phyloP scores from a whole-genome alignment of 2,329 filamentous ascomycete species.

The Colletotrichum lindemuthianum region DNA sequence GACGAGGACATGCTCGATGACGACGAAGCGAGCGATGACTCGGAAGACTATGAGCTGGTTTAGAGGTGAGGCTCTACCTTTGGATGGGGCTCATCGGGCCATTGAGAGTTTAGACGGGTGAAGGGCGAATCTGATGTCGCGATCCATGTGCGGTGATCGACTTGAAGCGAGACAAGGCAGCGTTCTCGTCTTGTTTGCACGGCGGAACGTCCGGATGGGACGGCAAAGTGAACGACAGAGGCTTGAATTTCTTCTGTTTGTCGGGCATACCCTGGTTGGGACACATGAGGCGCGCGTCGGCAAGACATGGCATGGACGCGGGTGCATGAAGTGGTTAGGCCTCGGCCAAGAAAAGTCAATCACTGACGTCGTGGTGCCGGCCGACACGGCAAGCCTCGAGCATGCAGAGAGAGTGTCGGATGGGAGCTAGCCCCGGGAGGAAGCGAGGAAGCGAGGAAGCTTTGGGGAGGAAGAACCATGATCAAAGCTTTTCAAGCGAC shows the following conservation, averaged over 20 bases:
- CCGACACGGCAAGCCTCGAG: neutral
- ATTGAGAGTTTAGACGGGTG: constrained; percentile 4
- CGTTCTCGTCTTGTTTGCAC: neutral
- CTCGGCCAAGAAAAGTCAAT: constrained; percentile 5
- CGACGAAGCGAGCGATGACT: constrained; percentile 37
- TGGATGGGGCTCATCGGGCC: constrained; percentile 1
- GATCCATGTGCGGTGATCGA: neutral
- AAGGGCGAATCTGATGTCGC: neutral
- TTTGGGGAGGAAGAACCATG: too few relatives aligned
- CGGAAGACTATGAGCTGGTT: constrained; percentile 41
- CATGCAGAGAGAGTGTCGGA: too few relatives aligned
- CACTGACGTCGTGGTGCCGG: neutral
- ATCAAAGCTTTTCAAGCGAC: too few relatives aligned
- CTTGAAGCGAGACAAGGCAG: neutral
- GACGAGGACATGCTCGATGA: constrained; percentile 26
- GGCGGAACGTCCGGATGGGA: constrained; percentile 7
- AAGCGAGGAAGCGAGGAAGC: too few relatives aligned
- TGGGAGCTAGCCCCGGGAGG: too few relatives aligned
- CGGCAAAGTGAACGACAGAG: constrained; percentile 14
- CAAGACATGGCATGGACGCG: constrained; percentile 27
- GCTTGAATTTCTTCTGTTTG: neutral
- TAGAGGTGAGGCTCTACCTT: neutral
- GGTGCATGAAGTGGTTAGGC: constrained; percentile 30
- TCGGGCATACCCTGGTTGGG: constrained; percentile 20
- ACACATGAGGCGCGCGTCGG: constrained; percentile 2